Conservation (phyloP, 352 stramenopile species). For the Pythium rishiriense region DNA sequence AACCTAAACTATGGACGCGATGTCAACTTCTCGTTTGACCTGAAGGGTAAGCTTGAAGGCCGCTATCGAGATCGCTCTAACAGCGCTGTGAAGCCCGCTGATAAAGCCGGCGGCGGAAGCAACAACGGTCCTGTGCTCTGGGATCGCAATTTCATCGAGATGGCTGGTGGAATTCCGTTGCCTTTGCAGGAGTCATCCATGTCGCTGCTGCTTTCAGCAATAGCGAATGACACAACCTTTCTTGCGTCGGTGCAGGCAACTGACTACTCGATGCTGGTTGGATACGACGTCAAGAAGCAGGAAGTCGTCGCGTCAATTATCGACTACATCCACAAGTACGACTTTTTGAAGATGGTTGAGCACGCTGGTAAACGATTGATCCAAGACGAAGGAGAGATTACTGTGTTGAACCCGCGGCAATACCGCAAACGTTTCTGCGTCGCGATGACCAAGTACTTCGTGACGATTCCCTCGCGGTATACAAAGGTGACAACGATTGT, state of each 20-base stretch:
- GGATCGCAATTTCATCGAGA: conserved; percentile 89
- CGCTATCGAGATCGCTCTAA: conserved; percentile 53
- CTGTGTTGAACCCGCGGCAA: conserved; percentile 84
- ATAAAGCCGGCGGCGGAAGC: conserved; percentile 20
- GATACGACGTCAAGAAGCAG: conserved; percentile 85
- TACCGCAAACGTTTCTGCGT: conserved; percentile 85
- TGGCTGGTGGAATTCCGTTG: conserved; percentile 77
- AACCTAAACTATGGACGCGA: conserved; percentile 87
- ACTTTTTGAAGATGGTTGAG: conserved; percentile 91
- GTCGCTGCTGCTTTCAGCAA: conserved; percentile 76
- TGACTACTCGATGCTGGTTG: conserved; percentile 89
- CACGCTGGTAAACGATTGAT: conserved; percentile 87
- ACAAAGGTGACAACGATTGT: conserved; percentile 78
- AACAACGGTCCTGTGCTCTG: conserved; percentile 58
- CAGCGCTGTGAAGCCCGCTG: background rate
- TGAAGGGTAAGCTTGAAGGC: conserved; percentile 89
- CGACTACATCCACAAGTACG: conserved; percentile 91
- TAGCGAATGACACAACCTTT: conserved; percentile 86
- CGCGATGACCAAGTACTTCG: conserved; percentile 90
- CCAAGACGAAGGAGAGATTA: conserved; percentile 89
- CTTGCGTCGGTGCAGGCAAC: conserved; percentile 83
- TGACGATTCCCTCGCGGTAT: conserved; percentile 85
- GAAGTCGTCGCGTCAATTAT: conserved; percentile 88
- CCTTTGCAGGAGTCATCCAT: conserved; percentile 83
- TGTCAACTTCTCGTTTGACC: conserved; percentile 85